Evolutionary conservation across 306 rosid species (phyloP).

Genomic region (Calophaca sinica): DNA sequence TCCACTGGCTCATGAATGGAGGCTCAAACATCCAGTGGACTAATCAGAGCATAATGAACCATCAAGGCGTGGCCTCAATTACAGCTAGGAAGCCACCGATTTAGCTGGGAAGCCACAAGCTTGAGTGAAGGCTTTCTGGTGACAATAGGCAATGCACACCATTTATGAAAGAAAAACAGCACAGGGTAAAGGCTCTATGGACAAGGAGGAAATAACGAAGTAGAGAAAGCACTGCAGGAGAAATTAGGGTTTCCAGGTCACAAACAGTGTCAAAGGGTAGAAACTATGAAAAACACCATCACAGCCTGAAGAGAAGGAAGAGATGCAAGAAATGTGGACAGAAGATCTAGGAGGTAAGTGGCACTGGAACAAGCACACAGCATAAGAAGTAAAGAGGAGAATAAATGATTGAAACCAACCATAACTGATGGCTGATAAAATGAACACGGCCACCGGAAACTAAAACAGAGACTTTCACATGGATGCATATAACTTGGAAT

Average conservation of each 20-base stretch:
- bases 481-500: too few species aligned
- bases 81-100: slow-evolving; percentile 12
- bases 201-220: background rate
- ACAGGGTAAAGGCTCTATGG: background rate
- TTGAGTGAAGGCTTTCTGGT: background rate
- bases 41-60: background rate
- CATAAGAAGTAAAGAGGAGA: background rate
- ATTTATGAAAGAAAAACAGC: slow-evolving; percentile 2
- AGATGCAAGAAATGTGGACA: background rate
- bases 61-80: background rate
- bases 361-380: background rate
- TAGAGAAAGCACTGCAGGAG: background rate
- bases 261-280: background rate
- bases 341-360: background rate
- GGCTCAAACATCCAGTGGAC: slow-evolving; percentile 4
- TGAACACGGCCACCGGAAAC: background rate
- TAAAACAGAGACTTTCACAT: background rate
- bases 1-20: background rate
- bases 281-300: background rate
- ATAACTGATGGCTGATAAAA: background rate
- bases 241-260: slow-evolving; percentile 7
- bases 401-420: background rate
- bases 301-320: background rate
- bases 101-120: background rate
- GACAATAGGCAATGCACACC: background rate